Conservation (phyloP, 176 grass and related monocot species). For the Eremochloa ophiuroides region DNA sequence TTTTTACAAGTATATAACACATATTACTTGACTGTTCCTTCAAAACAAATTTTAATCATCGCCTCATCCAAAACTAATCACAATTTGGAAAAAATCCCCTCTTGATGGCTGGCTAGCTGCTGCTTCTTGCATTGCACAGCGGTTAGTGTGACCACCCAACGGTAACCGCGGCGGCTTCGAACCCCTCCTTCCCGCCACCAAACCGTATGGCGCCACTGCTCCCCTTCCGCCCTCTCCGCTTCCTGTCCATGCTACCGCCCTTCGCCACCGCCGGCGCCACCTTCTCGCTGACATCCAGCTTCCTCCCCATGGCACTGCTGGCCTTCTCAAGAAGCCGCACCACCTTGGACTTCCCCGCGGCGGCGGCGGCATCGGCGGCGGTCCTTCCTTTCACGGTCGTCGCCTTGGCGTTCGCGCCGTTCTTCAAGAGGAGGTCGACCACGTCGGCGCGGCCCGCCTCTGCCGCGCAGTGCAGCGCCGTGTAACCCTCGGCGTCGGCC, state of each 20-base stretch:
- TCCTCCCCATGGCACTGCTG: neutral
- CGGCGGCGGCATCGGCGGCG: conserved; percentile 22
- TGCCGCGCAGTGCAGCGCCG: conserved; percentile 58
- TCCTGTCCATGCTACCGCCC: conserved; percentile 32
- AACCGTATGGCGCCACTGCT: conserved; percentile 43
- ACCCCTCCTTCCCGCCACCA: conserved; percentile 40
- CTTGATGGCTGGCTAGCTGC: neutral
- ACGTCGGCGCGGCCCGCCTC: conserved; percentile 46
- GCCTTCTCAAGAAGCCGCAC: conserved; percentile 38
- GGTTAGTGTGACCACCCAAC: conserved; percentile 39
- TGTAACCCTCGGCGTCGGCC: conserved; percentile 54
- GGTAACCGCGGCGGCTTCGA: conserved; percentile 16
- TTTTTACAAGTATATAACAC: conserved; percentile 5
- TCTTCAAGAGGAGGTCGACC: conserved; percentile 50
- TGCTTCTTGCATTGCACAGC: neutral
- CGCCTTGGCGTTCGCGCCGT: conserved; percentile 35
- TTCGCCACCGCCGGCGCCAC: neutral
- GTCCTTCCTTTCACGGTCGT: conserved; percentile 45
- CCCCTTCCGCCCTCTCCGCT: conserved; percentile 19
- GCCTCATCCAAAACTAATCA: conserved; percentile 31
- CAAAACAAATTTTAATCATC: conserved; percentile 1
- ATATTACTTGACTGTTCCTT: conserved; percentile 2
- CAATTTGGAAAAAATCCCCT: conserved; percentile 9
- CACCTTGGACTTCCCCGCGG: conserved; percentile 32
- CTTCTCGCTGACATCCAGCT: conserved; percentile 11